Evolutionary conservation across 1,139 yeast species (phyloP).

Genomic region (Saccharomyces pastorianus): DNA sequence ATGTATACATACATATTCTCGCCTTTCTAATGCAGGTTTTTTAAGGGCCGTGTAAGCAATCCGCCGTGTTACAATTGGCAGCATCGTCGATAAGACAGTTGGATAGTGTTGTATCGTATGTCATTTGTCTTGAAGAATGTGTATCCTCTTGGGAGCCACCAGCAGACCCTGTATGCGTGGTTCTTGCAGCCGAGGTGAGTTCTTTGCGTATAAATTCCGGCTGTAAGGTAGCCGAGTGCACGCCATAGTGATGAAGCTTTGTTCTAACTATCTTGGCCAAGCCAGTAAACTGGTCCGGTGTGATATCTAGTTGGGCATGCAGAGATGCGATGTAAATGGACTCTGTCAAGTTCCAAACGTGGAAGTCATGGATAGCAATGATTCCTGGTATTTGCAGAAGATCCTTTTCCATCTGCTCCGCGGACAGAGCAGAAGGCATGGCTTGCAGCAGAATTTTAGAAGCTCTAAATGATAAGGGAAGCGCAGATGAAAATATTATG

Average conservation of each 20-base stretch:
- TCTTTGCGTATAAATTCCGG: constrained; percentile 55
- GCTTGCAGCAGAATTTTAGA: constrained; percentile 87
- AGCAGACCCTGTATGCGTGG: constrained; percentile 4
- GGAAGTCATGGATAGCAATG: constrained; percentile 85
- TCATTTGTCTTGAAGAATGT: background rate
- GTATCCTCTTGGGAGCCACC: constrained; percentile 19
- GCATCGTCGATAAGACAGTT: background rate
- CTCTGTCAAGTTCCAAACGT: constrained; percentile 92
- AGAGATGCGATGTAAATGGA: constrained; percentile 79
- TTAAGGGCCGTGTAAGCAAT: background rate
- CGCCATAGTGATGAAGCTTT: constrained; percentile 74
- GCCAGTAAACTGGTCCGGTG: constrained; percentile 58
- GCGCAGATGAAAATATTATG: constrained; percentile 82
- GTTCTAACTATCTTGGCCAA: constrained; percentile 71
- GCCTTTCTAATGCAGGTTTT: background rate
- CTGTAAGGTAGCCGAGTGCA: constrained; percentile 91
- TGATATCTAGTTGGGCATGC: constrained; percentile 65
- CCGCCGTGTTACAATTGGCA: background rate
- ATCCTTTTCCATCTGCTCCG: constrained; percentile 63
- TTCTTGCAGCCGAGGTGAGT: constrained; percentile 27
- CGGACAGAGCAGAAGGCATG: constrained; percentile 77
- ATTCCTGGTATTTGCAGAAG: constrained; percentile 64
- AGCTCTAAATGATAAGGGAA: constrained; percentile 82
- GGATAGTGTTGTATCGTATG: background rate
- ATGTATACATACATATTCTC: constrained; percentile 13